These are phyloP conservation scores for Alternaria ethzedia DNA, from an alignment of 2,329 filamentous ascomycete species.

Conservation along the genomic window DNA sequence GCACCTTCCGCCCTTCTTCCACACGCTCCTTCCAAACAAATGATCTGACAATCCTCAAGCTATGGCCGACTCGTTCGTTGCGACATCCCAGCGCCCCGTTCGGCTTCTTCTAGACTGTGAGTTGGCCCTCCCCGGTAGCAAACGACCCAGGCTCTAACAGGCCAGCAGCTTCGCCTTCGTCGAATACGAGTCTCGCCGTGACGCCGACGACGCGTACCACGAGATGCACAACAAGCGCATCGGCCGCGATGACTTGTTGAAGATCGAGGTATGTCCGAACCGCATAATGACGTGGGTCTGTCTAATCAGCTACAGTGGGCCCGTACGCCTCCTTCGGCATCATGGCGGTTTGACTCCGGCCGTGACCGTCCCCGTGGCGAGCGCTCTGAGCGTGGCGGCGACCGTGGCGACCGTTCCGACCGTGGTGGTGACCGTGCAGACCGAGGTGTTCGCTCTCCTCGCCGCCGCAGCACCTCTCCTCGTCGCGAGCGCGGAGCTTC, in stretches of 20 bases:
- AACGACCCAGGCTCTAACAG: conserved; percentile 24
- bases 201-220: conserved; percentile 98
- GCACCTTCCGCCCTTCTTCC: conserved; percentile 21
- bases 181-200: conserved; percentile 97
- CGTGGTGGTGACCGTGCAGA: conserved; percentile 68
- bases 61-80: conserved; percentile 98
- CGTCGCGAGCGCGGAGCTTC: conserved; percentile 68
- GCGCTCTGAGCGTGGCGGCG: conserved; percentile 70
- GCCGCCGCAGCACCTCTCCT: conserved; percentile 57
- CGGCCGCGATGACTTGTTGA: conserved; percentile 90
- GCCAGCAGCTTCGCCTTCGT: conserved; percentile 91
- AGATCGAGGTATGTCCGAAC: conserved; percentile 79
- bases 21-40: conserved; percentile 16
- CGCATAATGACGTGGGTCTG: not conserved
- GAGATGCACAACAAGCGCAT: conserved; percentile 99
- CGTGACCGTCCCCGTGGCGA: conserved; percentile 39
- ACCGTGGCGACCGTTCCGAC: conserved; percentile 65
- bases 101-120: conserved; percentile 93
- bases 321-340: conserved; percentile 94
- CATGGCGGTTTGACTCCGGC: conserved; percentile 96
- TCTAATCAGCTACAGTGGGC: conserved; percentile 75
- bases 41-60: conserved; percentile 65
- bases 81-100: conserved; percentile 95
- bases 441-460: conserved; percentile 71
- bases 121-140: conserved; percentile 51